Percentiles rank a stretch among this genome's conserved stretches.
Conservation (phyloP, 2,329 filamentous ascomycete genomes). For the Exophiala lecanii-corni region DNA sequence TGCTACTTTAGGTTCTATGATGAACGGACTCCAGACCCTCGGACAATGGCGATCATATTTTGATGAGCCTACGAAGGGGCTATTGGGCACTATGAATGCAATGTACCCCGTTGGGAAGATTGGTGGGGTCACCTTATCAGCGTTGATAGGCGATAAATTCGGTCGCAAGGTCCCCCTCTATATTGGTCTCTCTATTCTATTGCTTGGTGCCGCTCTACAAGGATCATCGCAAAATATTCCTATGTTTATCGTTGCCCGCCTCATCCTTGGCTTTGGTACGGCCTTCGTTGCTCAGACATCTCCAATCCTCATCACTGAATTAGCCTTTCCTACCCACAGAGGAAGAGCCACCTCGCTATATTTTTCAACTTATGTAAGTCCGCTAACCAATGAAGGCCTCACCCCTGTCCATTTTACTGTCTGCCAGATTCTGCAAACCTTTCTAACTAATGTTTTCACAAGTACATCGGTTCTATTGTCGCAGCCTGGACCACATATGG, state of each 20-base stretch:
- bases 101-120: conserved; percentile 13
- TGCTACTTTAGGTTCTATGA: conserved; percentile 33
- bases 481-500: conserved; percentile 30
- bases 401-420: not conserved
- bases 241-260: conserved; percentile 30
- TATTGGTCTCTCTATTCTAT: conserved; percentile 7
- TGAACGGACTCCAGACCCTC: conserved; percentile 45
- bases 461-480: conserved; percentile 28
- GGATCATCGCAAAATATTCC: conserved; percentile 30
- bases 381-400: conserved; percentile 15
- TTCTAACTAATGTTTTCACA: conserved; percentile 1
- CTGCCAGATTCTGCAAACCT: not conserved
- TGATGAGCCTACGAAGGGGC: conserved; percentile 9
- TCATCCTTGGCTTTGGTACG: conserved; percentile 31
- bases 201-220: conserved; percentile 14
- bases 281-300: conserved; percentile 28
- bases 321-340: conserved; percentile 28
- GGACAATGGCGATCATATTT: conserved; percentile 38
- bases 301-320: conserved; percentile 28
- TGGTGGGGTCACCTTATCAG: conserved; percentile 5
- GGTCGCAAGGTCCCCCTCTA: conserved; percentile 13
- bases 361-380: conserved; percentile 31
- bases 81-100: conserved; percentile 15
- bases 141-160: conserved; percentile 9
- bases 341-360: conserved; percentile 22